Evolutionary conservation across 164 flowering plant species (phyloP), one percentile per base, ranked within the genome.

Genomic region (Aristolochia contorta): DNA sequence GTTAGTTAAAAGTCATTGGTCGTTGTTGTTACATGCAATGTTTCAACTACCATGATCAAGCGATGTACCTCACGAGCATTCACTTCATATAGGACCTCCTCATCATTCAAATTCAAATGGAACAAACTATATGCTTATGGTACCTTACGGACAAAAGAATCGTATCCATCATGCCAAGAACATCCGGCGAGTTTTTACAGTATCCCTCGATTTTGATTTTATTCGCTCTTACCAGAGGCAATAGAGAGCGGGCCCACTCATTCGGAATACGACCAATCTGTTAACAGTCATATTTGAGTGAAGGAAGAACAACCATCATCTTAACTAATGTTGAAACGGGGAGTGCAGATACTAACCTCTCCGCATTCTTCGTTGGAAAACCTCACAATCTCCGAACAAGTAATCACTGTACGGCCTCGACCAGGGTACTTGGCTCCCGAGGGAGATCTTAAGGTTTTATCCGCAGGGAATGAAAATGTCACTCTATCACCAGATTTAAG

Each of bases 201-300:
- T 23, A 58, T 0, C 95, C 99, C 66, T 87, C 79, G 56, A 89
- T 75, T 64, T 63, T 73, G 47, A 89, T 72, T 77, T 94, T 94
- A 64, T 74, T 78, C 54, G 83, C 93, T 59, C 80, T 84, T 71
- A 94, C 91, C 30, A 94, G 84, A 0, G 95, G 97, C 73, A 89
- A 54, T 21, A 94, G 80, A 66, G 93, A 82, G 59, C 99, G 80
- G 16, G 91, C 86, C 99, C 99, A 94, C 63, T 94, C 97, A 71
- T 88, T 88, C 0, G 99, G 97, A 63, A 94, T 91, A 33, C 99
- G 81, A 57, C 99, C 99, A 82, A 94, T 79, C 99, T 94, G 79
- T 63, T 50, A 27, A 65, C 19, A 30, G 18, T 9, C 47, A 43
- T 51, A 22, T 6, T 27, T 57, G 16, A 61, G 45, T 27, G 2